A percentile compares a stretch with the other conserved stretches of the same genome.
Conservation (phyloP, 345 rosid genomes). For the Leavenworthia alabamica region DNA sequence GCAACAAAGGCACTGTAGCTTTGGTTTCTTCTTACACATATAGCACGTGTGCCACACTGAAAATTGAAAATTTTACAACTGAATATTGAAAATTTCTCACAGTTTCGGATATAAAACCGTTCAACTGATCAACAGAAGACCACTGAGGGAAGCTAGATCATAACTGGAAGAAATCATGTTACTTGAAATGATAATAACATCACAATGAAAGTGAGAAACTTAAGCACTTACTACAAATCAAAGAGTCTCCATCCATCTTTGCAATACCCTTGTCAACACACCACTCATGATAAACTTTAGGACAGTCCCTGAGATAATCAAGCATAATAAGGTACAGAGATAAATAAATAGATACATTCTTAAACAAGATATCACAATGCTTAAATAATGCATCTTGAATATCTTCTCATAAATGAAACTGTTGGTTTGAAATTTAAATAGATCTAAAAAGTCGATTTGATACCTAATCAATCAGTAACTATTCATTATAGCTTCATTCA, state of each 20-base stretch:
- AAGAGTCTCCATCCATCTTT: constrained; percentile 13
- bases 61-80: background rate
- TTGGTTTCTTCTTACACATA: constrained; percentile 25
- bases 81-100: background rate
- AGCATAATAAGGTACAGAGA: background rate
- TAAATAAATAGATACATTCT: background rate
- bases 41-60: constrained; percentile 34
- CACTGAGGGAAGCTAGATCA: background rate
- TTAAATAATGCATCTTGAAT: background rate
- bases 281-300: constrained; percentile 28
- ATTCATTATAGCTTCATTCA: background rate
- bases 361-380: background rate
- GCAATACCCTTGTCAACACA: constrained; percentile 1
- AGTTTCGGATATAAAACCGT: background rate
- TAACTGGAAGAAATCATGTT: background rate
- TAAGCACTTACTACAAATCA: constrained; percentile 25
- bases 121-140: background rate
- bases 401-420: background rate
- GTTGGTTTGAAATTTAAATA: background rate
- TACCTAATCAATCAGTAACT: background rate
- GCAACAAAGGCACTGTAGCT: constrained; percentile 24
- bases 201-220: background rate
- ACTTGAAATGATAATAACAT: background rate
- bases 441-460: background rate
- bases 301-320: constrained; percentile 26